Evolutionary conservation across 176 grass and related monocot genomes (phyloP), one percentile per base, ranked within the genome.

Genomic region (Musa beccarii): DNA sequence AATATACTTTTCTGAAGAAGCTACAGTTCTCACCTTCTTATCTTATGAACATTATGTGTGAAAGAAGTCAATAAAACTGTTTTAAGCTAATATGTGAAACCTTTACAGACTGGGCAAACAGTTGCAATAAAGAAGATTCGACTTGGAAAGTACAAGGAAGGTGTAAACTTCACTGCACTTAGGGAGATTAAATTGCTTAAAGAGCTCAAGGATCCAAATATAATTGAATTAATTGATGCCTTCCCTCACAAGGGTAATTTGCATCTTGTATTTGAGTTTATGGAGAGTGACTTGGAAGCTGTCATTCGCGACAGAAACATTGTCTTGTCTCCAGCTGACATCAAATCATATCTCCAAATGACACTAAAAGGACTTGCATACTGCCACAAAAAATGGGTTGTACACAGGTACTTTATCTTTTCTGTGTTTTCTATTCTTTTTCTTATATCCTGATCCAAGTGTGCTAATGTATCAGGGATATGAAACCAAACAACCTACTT

Each of bases 401-500:
- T 99, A 34, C 96, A 99, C 86, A 99, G 96, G 96, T 99, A 84
- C n/a, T 8, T 51, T 79, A 51, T 71, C 63, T 79, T 80, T 59
- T 68, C 74, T 84, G 81, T 62, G 17, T 55, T 52, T 84, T 75
- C 72, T 71, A 22, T 61, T 49, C 67, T 28, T 49, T 56, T 20
- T 54, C 29, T 83, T 65, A 54, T 29, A 25, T 69, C 79, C 26
- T 72, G 66, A 64, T 51, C 1, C 22, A 75, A 74, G 20, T 55
- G 54, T 28, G n/a, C 16, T 79, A 23, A 53, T 77, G 59, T 26
- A 52, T 52, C 86, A 99, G 96, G 85, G 96, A 99, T 80, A 99
- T 99, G 96, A 99, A 99, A 79, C 96, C 96, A 14, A 99, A 99
- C 85, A 99, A 99, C 86, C 83, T 99, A 68, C 84, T 99, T 52